phyloP scores from a whole-genome alignment of 1,284 basidiomycete genomes.

The Gastroboletus turbinatus region DNA sequence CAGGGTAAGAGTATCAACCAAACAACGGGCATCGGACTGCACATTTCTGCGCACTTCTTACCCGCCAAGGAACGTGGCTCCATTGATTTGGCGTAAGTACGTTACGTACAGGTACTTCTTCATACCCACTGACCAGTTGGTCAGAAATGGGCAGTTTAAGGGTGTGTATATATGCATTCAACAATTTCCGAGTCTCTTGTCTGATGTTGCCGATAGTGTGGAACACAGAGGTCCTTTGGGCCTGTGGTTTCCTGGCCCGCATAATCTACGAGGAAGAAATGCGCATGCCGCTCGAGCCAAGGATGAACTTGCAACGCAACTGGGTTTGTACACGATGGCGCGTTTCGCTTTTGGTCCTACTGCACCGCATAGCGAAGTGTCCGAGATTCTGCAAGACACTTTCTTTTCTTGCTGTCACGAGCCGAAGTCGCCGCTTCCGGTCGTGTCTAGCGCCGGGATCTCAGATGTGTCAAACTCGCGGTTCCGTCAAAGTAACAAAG shows the following conservation, averaged over 20 bases:
- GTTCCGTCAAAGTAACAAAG: slow-evolving; percentile 2
- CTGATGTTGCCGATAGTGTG: too few species aligned
- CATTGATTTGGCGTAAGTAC: slow-evolving; percentile 78
- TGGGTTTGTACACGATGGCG: slow-evolving; percentile 74
- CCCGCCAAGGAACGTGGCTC: slow-evolving; percentile 96
- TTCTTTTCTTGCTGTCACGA: slow-evolving; percentile 70
- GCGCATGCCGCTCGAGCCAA: slow-evolving; percentile 32
- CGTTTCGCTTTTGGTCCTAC: slow-evolving; percentile 87
- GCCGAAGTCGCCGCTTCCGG: slow-evolving; percentile 17
- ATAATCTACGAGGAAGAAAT: slow-evolving; percentile 88
- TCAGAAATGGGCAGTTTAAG: too few species aligned
- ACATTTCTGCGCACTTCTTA: slow-evolving; percentile 89
- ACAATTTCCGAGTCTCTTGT: too few species aligned
- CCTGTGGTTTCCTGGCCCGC: slow-evolving; percentile 27
- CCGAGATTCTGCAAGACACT: slow-evolving; percentile 67
- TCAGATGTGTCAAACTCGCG: not conserved
- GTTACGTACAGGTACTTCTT: too few species aligned
- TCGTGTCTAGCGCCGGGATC: slow-evolving; percentile 75
- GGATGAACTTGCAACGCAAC: slow-evolving; percentile 50
- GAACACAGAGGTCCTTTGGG: too few species aligned
- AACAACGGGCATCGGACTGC: slow-evolving; percentile 90
- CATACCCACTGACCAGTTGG: too few species aligned
- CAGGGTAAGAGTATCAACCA: slow-evolving; percentile 84
- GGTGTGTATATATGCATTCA: too few species aligned
- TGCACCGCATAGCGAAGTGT: slow-evolving; percentile 81